Conservation (phyloP, 1,284 basidiomycete species). For the Pseudozyma hubeiensis region DNA sequence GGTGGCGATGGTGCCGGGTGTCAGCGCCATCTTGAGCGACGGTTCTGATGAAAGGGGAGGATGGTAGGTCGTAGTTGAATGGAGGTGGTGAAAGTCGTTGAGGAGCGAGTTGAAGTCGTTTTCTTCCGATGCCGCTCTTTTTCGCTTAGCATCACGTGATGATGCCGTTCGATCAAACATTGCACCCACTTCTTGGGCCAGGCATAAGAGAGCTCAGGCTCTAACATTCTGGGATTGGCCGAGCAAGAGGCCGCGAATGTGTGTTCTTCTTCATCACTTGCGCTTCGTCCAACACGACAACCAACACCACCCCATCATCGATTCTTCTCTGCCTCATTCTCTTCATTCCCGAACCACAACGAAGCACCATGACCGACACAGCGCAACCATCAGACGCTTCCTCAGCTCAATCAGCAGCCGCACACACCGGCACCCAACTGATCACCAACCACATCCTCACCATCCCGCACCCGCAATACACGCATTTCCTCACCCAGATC, state of each 20-base stretch:
- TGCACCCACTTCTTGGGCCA: no score
- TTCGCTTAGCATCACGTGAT: conserved; percentile 20
- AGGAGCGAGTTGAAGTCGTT: neutral
- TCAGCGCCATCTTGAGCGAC: conserved; percentile 1
- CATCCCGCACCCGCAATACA: conserved; percentile 18
- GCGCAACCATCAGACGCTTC: neutral
- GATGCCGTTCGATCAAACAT: neutral
- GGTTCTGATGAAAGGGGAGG: no score
- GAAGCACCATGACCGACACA: conserved; percentile 1
- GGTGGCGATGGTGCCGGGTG: neutral
- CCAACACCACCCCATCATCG: no score
- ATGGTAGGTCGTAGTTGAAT: neutral
- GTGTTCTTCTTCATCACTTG: no score
- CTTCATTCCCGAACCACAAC: no score
- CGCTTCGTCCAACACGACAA: no score
- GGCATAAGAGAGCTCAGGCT: no score
- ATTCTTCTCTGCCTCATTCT: no score
- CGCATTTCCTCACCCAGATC: conserved; percentile 32
- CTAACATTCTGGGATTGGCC: no score
- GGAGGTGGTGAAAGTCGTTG: neutral
- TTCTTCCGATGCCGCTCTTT: conserved; percentile 10
- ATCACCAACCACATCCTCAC: conserved; percentile 39
- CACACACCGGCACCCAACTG: neutral
- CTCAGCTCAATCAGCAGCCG: neutral
- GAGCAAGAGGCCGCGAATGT: no score